These are phyloP conservation scores for Pseudonitzschia multistriata DNA, from an alignment of 108 stramenopile species.

Conservation along the genomic window DNA sequence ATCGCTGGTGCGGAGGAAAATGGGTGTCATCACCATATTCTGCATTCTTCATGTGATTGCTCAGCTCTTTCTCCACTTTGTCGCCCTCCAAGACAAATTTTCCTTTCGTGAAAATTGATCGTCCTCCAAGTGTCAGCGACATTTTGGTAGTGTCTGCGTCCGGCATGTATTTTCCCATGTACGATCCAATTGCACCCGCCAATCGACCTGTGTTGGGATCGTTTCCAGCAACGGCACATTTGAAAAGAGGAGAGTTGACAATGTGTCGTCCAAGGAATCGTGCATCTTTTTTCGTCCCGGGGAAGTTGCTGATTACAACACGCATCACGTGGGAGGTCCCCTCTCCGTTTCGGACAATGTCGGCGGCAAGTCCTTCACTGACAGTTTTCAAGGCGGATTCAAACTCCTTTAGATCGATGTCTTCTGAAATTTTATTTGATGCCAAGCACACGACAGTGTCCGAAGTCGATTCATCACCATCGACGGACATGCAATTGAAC, in stretches of 20 bases:
- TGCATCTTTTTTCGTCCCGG: constrained; percentile 77
- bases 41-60: constrained; percentile 85
- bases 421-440: constrained; percentile 63
- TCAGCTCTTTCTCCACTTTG: constrained; percentile 85
- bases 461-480: constrained; percentile 94
- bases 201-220: constrained; percentile 99
- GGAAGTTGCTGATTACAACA: constrained; percentile 81
- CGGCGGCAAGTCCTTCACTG: constrained; percentile 78
- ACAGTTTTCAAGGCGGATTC: constrained; percentile 73
- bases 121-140: constrained; percentile 83
- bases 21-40: constrained; percentile 72
- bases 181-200: constrained; percentile 91
- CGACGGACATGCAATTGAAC: constrained; percentile 95
- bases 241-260: constrained; percentile 95
- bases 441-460: constrained; percentile 88
- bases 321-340: constrained; percentile 97
- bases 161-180: constrained; percentile 85
- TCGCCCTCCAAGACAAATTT: constrained; percentile 91
- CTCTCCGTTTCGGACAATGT: constrained; percentile 98
- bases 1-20: constrained; percentile 89
- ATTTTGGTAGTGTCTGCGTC: constrained; percentile 53
- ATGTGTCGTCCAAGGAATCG: constrained; percentile 87
- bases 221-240: constrained; percentile 95
- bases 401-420: constrained; percentile 70
- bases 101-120: constrained; percentile 86